A percentile compares a stretch with the other conserved stretches of the same genome.
Evolutionary conservation across 1,284 basidiomycete genomes (phyloP).

Genomic region (Ustilago loliicola): DNA sequence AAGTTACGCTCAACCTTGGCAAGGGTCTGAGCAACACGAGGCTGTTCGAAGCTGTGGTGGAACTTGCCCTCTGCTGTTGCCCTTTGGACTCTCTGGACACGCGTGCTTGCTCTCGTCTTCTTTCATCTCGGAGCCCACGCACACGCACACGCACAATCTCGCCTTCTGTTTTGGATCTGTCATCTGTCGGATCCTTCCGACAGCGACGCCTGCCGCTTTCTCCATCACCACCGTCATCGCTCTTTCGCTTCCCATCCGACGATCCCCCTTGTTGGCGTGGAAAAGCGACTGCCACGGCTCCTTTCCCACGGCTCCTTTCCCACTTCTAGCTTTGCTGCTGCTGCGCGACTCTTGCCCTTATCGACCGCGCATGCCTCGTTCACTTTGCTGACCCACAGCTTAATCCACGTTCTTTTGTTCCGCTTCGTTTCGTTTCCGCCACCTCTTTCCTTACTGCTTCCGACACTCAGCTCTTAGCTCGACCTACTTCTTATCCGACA

Average conservation of each 20-base stretch:
- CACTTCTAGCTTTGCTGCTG: not conserved
- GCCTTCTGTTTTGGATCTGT: not conserved
- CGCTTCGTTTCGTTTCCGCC: not conserved
- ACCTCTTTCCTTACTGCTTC: conserved; percentile 4
- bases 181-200: not conserved
- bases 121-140: not conserved
- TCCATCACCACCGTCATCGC: not conserved
- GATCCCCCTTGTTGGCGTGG: not conserved
- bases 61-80: not conserved
- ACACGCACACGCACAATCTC: not conserved
- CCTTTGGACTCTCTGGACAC: not conserved
- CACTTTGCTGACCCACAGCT: conserved; percentile 1
- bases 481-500: not conserved
- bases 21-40: conserved; percentile 7
- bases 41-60: not conserved
- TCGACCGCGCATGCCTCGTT: conserved; percentile 1
- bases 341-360: not conserved
- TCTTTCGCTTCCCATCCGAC: conserved; percentile 4
- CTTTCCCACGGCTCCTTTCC: not conserved
- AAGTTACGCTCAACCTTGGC: not conserved
- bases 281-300: not conserved
- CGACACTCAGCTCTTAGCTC: conserved; percentile 3
- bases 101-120: not conserved
- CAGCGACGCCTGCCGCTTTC: not conserved
- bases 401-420: conserved; percentile 8